Conservation (phyloP, 176 grass and related monocot genomes). For the Coix lacrymajobi region DNA sequence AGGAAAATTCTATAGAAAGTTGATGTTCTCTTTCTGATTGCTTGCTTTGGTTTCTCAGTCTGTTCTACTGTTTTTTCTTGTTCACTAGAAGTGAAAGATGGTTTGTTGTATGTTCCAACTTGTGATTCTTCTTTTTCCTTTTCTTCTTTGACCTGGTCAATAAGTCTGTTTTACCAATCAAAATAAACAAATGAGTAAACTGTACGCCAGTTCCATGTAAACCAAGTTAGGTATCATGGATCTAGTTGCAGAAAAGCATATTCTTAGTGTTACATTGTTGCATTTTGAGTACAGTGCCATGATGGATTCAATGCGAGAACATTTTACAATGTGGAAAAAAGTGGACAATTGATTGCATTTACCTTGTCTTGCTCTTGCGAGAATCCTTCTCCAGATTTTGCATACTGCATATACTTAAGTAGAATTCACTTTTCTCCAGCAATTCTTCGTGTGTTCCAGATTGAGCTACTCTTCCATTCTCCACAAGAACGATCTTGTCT, state of each 20-base stretch:
- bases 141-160: conserved; percentile 17
- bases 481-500: conserved; percentile 56
- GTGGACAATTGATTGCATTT: conserved; percentile 6
- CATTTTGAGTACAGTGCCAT: neutral
- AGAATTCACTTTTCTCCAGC: conserved; percentile 46
- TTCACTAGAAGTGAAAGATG: conserved; percentile 11
- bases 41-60: neutral
- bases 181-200: conserved; percentile 20
- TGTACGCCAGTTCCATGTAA: neutral
- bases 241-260: neutral
- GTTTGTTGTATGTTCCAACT: neutral
- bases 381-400: conserved; percentile 42
- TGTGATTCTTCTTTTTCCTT: neutral
- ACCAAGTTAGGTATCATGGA: neutral
- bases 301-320: neutral
- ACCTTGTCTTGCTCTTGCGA: conserved; percentile 37
- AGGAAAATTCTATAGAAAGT: conserved; percentile 57
- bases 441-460: conserved; percentile 47
- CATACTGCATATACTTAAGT: conserved; percentile 43
- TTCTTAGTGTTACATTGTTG: conserved; percentile 6
- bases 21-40: conserved; percentile 22
- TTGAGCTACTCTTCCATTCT: conserved; percentile 53
- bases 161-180: conserved; percentile 23
- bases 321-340: conserved; percentile 12
- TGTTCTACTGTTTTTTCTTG: conserved; percentile 27